Base-by-base conservation (phyloP, 2,329 filamentous ascomycete genomes). In the Sporothrix pallida region DNA sequence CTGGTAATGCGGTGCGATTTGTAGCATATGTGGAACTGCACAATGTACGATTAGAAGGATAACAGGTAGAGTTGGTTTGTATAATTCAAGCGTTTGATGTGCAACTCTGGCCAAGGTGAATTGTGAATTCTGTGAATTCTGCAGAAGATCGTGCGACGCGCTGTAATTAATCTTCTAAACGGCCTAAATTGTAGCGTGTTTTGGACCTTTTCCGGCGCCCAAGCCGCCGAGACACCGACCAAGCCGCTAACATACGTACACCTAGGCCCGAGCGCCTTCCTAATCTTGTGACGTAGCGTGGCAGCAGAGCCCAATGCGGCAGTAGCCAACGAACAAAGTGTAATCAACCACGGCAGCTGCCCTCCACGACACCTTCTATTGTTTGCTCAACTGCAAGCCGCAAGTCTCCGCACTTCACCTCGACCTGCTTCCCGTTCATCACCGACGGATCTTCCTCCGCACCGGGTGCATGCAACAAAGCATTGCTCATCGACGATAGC, bases 21-120 rank as follows among this genome's bases (percentile, higher is more conserved):
- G 58, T 60, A 56, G 26, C 72, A 65, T 37, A 56, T 31, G 67
- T n/a, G 48, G 56, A 9, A 50, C 8, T 44, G 52, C 60, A 20
- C 31, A 37, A 67, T 70, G 60, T 65, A 71, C 60, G 31, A 70
- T n/a, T 63, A 63, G 67, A 63, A 13, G 44, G 23, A 60, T 48
- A 17, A 52, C 20, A 44, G 15, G 58, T 73, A 52, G 67, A 42
- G 37, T 42, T 73, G 71, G 17, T 31, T 68, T 63, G 26, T 26
- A 54, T 58, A 60, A 58, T 70, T 12, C 20, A 37, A 70, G 68
- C 50, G 68, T 58, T 58, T 60, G 7, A 26, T 42, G 26, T 26
- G 46, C 37, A 15, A 8, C 26, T 15, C 31, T 5, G 31, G 7
- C 31, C 31, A 37, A 37, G 5, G 31, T 37, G 3, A 37, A 37